Conservation (phyloP, 1,139 yeast genomes). For the Candida glucosophila region DNA sequence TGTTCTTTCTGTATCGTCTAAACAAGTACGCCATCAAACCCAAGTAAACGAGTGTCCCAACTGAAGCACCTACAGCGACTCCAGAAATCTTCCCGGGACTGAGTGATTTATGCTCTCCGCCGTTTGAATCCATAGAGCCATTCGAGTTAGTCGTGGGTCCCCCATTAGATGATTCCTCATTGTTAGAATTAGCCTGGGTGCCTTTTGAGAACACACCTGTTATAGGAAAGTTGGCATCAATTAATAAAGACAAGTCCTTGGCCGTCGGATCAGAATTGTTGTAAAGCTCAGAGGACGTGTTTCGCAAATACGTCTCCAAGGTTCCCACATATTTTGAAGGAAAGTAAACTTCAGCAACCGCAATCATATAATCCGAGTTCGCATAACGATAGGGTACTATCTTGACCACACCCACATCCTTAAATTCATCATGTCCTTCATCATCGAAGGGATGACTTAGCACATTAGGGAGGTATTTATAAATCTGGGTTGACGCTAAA, state of each 20-base stretch:
- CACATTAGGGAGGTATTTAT: slow-evolving; percentile 57
- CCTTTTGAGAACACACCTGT: slow-evolving; percentile 34
- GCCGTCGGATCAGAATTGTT: slow-evolving; percentile 39
- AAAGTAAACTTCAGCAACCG: slow-evolving; percentile 72
- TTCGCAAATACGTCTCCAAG: slow-evolving; percentile 36
- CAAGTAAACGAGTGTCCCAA: slow-evolving; percentile 54
- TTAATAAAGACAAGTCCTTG: slow-evolving; percentile 42
- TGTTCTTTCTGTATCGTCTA: slow-evolving; percentile 29
- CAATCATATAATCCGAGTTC: slow-evolving; percentile 49
- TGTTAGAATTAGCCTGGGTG: slow-evolving; percentile 10
- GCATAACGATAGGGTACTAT: slow-evolving; percentile 56
- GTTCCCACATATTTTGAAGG: slow-evolving; percentile 39
- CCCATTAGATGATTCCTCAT: slow-evolving; percentile 9
- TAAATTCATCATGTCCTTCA: slow-evolving; percentile 14
- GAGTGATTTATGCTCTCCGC: slow-evolving; percentile 10
- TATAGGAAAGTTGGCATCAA: slow-evolving; percentile 58
- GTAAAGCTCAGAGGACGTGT: slow-evolving; percentile 41
- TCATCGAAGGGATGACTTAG: slow-evolving; percentile 44
- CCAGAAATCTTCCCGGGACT: slow-evolving; percentile 44
- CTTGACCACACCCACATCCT: slow-evolving; percentile 44
- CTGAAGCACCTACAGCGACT: slow-evolving; percentile 58
- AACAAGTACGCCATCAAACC: slow-evolving; percentile 40
- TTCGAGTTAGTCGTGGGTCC: slow-evolving; percentile 10
- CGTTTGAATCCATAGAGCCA: slow-evolving; percentile 36
- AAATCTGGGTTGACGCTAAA: slow-evolving; percentile 66